Percentiles rank a stretch among this genome's conserved stretches.
Conservation (phyloP, 2,329 filamentous ascomycete genomes). For the Phoma herbarum region DNA sequence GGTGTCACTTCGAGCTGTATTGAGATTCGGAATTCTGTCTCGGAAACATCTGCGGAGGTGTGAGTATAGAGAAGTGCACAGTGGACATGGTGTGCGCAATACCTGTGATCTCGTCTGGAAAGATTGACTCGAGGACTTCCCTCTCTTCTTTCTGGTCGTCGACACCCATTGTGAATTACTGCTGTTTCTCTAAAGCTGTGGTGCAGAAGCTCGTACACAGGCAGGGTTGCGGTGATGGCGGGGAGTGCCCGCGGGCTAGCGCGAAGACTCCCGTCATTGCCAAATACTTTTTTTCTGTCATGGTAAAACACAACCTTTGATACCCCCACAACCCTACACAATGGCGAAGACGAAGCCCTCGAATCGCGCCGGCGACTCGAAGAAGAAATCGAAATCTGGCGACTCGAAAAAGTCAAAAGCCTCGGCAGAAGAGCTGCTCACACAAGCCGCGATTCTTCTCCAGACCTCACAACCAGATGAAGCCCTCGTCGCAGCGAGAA, state of each 20-base stretch:
- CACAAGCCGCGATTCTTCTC: conserved; percentile 64
- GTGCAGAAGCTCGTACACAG: conserved; percentile 15
- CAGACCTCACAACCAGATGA: conserved; percentile 67
- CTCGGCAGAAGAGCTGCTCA: conserved; percentile 64
- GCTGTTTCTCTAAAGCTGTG: not conserved
- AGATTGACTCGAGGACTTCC: conserved; percentile 97
- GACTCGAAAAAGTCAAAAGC: conserved; percentile 58
- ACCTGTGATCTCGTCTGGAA: conserved; percentile 97
- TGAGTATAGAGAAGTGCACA: conserved; percentile 21
- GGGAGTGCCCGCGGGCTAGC: conserved; percentile 24
- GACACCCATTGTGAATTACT: conserved; percentile 54
- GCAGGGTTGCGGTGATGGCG: conserved; percentile 20
- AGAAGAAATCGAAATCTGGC: conserved; percentile 45
- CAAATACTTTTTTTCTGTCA: conserved; percentile 5
- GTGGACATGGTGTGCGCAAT: conserved; percentile 15
- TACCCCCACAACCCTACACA: conserved; percentile 26
- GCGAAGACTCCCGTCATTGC: conserved; percentile 8
- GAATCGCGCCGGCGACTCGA: conserved; percentile 49
- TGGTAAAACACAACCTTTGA: conserved; percentile 6
- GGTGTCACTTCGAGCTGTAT: conserved; percentile 79
- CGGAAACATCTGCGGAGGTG: conserved; percentile 76
- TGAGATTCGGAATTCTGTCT: conserved; percentile 86
- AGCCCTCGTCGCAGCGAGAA: conserved; percentile 64
- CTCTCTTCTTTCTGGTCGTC: conserved; percentile 97
- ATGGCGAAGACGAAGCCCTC: conserved; percentile 64